Conservation (phyloP, 108 stramenopile species). For the Skeletonema tropicum region DNA sequence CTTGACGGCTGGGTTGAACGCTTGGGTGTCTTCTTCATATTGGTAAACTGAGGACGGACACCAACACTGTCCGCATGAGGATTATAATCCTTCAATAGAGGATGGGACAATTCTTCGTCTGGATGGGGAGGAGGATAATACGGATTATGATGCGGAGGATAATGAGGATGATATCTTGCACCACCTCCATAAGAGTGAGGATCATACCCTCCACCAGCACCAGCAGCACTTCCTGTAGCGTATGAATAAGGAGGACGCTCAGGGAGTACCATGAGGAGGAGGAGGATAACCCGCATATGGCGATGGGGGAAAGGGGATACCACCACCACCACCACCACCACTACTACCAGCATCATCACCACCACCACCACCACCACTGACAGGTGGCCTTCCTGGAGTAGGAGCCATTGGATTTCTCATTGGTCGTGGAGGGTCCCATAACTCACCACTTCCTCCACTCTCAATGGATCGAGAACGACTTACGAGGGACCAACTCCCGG, state of each 20-base stretch:
- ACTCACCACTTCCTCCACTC: conserved; percentile 1
- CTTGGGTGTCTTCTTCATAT: not conserved
- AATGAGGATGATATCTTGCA: not conserved
- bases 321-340: not conserved
- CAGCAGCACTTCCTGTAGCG: not conserved
- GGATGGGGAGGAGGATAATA: conserved; percentile 7
- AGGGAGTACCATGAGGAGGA: not conserved
- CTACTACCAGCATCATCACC: not conserved
- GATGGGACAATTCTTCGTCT: not conserved
- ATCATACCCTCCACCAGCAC: not conserved
- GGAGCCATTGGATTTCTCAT: not conserved
- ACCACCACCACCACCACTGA: not conserved
- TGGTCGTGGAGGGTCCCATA: not conserved
- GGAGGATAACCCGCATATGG: conserved; percentile 5
- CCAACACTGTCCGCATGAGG: not conserved
- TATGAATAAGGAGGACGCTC: conserved; percentile 5
- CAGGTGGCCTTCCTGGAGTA: conserved; percentile 1
- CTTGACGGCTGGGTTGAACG: not conserved
- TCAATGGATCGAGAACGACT: conserved; percentile 4
- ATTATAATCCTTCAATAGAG: conserved; percentile 3
- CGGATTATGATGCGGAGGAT: not conserved
- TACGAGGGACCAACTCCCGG: conserved; percentile 3
- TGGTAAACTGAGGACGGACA: conserved; percentile 2
- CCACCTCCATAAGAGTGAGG: not conserved
- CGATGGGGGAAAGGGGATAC: not conserved